Evolutionary conservation across 2,329 filamentous ascomycete species (phyloP).

Genomic region (Fusarium newnesense): DNA sequence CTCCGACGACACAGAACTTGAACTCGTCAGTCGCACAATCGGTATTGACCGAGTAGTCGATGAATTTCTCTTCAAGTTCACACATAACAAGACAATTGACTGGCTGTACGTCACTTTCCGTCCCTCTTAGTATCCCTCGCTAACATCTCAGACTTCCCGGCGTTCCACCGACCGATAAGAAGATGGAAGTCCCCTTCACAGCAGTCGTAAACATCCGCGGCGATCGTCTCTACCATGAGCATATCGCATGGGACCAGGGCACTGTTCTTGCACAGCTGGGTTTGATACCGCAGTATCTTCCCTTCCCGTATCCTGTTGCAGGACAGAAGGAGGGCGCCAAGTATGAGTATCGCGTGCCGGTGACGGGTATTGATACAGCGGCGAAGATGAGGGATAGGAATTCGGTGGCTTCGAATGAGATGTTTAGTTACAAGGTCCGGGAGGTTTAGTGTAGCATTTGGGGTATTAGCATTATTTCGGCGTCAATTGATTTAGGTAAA

Average conservation of each 20-base stretch:
- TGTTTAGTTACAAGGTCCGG: slow-evolving; percentile 43
- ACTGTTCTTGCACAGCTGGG: slow-evolving; percentile 70
- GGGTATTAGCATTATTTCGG: neutral
- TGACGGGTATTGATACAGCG: slow-evolving; percentile 47
- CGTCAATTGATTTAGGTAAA: neutral
- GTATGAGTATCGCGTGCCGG: slow-evolving; percentile 48
- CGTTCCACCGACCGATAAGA: slow-evolving; percentile 63
- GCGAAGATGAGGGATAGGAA: slow-evolving; percentile 48
- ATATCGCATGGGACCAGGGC: slow-evolving; percentile 75
- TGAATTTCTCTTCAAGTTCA: slow-evolving; percentile 74
- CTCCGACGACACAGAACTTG: slow-evolving; percentile 71
- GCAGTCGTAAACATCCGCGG: slow-evolving; percentile 72
- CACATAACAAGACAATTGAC: slow-evolving; percentile 70
- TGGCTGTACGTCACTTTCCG: slow-evolving; percentile 67
- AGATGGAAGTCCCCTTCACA: slow-evolving; percentile 68
- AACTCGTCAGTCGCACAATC: slow-evolving; percentile 77
- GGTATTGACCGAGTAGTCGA: slow-evolving; percentile 78
- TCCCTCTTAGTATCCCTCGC: rapidly evolving
- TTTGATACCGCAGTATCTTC: slow-evolving; percentile 67
- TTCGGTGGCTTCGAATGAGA: slow-evolving; percentile 46
- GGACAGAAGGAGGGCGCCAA: slow-evolving; percentile 42
- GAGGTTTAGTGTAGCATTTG: slow-evolving; percentile 18
- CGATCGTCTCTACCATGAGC: slow-evolving; percentile 72
- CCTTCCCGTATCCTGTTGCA: slow-evolving; percentile 66
- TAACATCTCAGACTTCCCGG: slow-evolving; percentile 56